These are phyloP conservation scores for Verticillium dahliae DNA, from an alignment of 2,329 filamentous ascomycete species.

Conservation along the genomic window DNA sequence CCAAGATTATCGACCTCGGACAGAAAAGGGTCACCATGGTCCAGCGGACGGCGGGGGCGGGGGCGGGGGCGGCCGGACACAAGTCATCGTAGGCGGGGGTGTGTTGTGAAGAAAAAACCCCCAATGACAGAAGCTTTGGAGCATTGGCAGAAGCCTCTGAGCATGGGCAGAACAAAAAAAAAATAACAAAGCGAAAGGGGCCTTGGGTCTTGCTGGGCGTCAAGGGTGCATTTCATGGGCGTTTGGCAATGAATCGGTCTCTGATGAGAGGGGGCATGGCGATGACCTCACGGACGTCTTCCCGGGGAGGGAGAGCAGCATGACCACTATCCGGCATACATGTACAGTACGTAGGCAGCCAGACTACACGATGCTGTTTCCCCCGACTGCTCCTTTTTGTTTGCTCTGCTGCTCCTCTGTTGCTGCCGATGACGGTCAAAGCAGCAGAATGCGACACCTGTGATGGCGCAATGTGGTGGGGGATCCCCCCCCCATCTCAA, in stretches of 20 bases:
- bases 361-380: neutral
- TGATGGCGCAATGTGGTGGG: neutral
- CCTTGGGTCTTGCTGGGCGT: neutral
- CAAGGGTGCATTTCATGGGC: neutral
- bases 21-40: conserved; percentile 54
- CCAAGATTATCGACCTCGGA: conserved; percentile 67
- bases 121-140: neutral
- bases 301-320: neutral
- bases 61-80: conserved; percentile 11
- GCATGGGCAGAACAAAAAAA: neutral
- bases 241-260: neutral
- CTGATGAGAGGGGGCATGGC: neutral
- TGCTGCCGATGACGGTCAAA: neutral
- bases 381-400: neutral
- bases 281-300: neutral
- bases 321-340: neutral
- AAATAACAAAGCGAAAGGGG: neutral
- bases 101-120: neutral
- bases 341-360: neutral
- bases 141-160: neutral
- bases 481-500: neutral
- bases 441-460: neutral
- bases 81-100: neutral
- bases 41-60: conserved; percentile 31
- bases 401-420: neutral